A percentile compares a stretch with the other conserved stretches of the same genome.
Conservation (phyloP, 129 eudicot species). For the Artemisia argyi region DNA sequence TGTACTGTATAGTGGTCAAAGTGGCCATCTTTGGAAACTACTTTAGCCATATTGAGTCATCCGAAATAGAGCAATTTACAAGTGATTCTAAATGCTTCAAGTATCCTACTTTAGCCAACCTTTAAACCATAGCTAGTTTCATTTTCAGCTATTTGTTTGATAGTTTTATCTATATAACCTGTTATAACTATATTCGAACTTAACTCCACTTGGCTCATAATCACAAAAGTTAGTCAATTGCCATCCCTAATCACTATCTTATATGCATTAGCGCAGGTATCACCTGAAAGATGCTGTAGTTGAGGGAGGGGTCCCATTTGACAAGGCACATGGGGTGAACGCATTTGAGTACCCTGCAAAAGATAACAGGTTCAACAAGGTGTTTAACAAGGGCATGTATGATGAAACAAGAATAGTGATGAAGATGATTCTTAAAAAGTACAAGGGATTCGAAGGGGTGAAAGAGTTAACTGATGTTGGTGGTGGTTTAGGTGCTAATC, state of each 20-base stretch:
- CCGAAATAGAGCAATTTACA: too few species aligned
- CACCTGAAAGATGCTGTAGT: constrained; percentile 37
- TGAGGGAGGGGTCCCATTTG: constrained; percentile 37
- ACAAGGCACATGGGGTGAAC: constrained; percentile 38
- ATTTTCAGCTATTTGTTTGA: too few species aligned
- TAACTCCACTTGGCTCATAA: neutral
- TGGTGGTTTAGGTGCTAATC: constrained; percentile 34
- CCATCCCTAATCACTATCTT: neutral
- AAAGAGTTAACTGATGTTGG: constrained; percentile 31
- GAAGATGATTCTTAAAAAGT: constrained; percentile 30
- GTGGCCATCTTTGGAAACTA: too few species aligned
- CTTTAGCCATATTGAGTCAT: too few species aligned
- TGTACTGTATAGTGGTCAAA: too few species aligned
- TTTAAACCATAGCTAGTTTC: too few species aligned
- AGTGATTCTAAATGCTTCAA: too few species aligned
- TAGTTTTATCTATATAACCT: too few species aligned
- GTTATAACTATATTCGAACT: too few species aligned
- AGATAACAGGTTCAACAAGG: constrained; percentile 23
- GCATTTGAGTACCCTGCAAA: constrained; percentile 24
- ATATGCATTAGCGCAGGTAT: constrained; percentile 20
- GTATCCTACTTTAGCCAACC: too few species aligned
- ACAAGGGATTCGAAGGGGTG: constrained; percentile 33
- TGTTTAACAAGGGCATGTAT: constrained; percentile 22
- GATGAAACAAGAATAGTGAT: constrained; percentile 12
- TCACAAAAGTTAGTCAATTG: neutral